These are phyloP conservation scores for Boletus rufocinnamomeus DNA, from an alignment of 768 basidiomycete species.

Conservation along the genomic window DNA sequence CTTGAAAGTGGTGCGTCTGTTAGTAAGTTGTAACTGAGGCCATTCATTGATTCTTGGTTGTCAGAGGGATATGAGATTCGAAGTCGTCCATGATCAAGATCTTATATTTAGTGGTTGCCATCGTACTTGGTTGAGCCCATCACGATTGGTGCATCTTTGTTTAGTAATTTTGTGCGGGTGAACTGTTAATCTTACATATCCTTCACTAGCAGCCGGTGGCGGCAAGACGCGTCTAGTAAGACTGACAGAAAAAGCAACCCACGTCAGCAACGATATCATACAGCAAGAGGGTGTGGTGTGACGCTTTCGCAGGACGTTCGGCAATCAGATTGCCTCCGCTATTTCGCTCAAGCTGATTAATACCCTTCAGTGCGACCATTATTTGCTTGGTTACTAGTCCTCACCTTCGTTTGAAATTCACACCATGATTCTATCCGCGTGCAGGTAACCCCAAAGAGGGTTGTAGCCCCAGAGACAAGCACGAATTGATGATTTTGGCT, in stretches of 20 bases:
- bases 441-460: no score
- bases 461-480: no score
- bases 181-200: not conserved
- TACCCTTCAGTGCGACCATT: no score
- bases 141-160: not conserved
- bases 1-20: not conserved
- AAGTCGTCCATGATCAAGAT: not conserved
- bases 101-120: not conserved
- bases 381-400: no score
- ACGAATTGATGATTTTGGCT: no score
- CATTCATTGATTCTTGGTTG: not conserved
- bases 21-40: not conserved
- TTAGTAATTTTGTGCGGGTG: not conserved
- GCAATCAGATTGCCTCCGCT: no score
- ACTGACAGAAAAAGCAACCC: not conserved
- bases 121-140: not conserved
- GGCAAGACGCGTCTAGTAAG: not conserved
- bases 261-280: not conserved
- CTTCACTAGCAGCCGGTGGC: not conserved
- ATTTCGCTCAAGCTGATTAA: no score
- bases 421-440: no score
- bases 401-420: no score
- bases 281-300: not conserved
- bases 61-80: not conserved
- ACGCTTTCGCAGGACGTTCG: no score